Evolutionary conservation across 768 basidiomycete genomes (phyloP), one percentile per base, ranked within the genome.

Genomic region (Russula emetica): DNA sequence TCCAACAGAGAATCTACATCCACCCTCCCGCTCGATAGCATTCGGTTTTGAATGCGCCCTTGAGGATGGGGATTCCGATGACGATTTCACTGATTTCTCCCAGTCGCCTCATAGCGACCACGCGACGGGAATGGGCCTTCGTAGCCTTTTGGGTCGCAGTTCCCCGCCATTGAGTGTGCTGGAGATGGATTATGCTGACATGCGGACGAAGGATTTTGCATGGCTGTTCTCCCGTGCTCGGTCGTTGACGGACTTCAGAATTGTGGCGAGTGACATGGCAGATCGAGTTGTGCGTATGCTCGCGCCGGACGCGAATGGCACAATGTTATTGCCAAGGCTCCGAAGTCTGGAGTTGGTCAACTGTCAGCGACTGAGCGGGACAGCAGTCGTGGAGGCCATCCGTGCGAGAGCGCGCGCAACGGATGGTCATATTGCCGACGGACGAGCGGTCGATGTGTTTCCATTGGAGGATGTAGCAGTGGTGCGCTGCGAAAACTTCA

Each of bases 211-310:
- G 74, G 90, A 92, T 71, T 92, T 92, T 70, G 71, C 69, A 34
- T 88, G 84, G 75, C 76, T 84, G 54, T 91, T 91, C 66, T 82
- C 84, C 61, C 76, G 79, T 42, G 75, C 88, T 14, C 71, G 72
- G 0, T 63, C 72, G 38, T 75, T 92, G 53, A 81, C 82, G 68
- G 81, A 84, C 55, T 92, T 92, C 72, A 78, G 80, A 53, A 90
- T 92, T 68, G 84, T 86, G 60, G 89, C 86, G 26, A 90, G 88
- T 10, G 90, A 92, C 72, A 87, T 91, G 89, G 87, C 87, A 30
- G 79, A 91, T 74, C 82, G 76, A 45, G 90, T 91, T 62, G 77
- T 91, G 47, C 73, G 75, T 36, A 76, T 89, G 64, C 76, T 92
- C 26, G 77, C 76, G 49, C 86, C 86, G 42, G 64, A 64, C n/a